Conservation (phyloP, 163 green algal species). For the Chlamydomonas reinhardtii region DNA sequence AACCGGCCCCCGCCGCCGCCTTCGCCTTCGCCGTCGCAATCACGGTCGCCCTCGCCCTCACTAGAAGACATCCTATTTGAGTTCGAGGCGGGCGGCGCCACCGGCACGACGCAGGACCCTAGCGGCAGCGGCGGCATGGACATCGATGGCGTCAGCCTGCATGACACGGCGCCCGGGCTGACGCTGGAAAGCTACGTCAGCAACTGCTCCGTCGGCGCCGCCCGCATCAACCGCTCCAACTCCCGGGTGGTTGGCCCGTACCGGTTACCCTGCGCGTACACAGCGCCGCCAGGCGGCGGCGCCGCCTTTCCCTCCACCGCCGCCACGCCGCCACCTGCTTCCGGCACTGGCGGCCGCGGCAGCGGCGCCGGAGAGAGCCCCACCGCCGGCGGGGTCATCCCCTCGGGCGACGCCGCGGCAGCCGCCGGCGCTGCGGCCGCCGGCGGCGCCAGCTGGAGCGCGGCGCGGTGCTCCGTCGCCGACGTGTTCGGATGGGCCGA, state of each 20-base stretch:
- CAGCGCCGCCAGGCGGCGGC: background rate
- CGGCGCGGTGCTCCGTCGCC: background rate
- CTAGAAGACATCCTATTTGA: no score
- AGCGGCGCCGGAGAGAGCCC: background rate
- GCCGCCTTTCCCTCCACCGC: background rate
- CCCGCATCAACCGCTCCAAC: constrained; percentile 9
- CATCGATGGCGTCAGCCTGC: background rate
- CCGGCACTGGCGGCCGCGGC: background rate
- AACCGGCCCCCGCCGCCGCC: no score
- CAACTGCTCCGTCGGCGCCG: constrained; percentile 1
- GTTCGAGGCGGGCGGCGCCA: no score
- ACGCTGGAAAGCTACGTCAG: constrained; percentile 16
- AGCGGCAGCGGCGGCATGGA: background rate
- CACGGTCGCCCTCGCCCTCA: no score
- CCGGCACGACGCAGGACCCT: background rate
- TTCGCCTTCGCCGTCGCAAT: no score
- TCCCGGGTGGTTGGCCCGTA: constrained; percentile 24
- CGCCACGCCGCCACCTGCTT: background rate
- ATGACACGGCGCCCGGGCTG: background rate
- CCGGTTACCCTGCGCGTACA: background rate
- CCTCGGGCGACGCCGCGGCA: background rate
- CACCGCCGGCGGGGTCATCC: no score
- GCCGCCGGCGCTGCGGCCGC: background rate
- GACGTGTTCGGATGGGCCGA: constrained; percentile 43
- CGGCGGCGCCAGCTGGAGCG: background rate